These are phyloP conservation scores for Saturnispora gosingensis DNA, from an alignment of 805 yeast species.

Conservation along the genomic window DNA sequence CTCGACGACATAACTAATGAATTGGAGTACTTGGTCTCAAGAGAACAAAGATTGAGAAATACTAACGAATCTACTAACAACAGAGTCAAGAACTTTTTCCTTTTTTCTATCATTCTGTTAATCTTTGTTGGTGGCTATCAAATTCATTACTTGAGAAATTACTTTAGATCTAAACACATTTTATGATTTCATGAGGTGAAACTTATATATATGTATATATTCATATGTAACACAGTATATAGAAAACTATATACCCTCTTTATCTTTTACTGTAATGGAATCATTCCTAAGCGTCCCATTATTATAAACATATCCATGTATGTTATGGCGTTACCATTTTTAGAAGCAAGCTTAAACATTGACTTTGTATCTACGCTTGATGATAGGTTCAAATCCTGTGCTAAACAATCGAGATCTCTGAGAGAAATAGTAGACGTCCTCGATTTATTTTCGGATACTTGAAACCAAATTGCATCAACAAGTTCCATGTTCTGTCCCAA, in stretches of 20 bases:
- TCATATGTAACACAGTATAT: not conserved
- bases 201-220: not conserved
- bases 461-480: conserved; percentile 34
- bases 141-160: conserved; percentile 81
- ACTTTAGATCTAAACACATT: conserved; percentile 80
- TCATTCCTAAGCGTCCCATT: conserved; percentile 39
- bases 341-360: conserved; percentile 37
- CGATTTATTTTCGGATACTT: conserved; percentile 16
- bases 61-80: conserved; percentile 94
- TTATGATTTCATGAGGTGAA: conserved; percentile 29
- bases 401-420: conserved; percentile 15
- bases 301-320: conserved; percentile 40
- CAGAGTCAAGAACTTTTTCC: conserved; percentile 82
- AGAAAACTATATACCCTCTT: not conserved
- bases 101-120: conserved; percentile 58
- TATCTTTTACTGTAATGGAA: not conserved
- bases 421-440: not conserved
- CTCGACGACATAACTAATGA: conserved; percentile 74
- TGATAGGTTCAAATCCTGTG: conserved; percentile 23
- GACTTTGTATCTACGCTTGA: conserved; percentile 21
- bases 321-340: conserved; percentile 29
- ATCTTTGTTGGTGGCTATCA: conserved; percentile 87
- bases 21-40: conserved; percentile 69
- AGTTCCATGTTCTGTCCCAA: conserved; percentile 25
- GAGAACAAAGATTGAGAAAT: conserved; percentile 91